Evolutionary conservation across 192 early-diverging fungal species (phyloP), one percentile per base, ranked within the genome.

Genomic region (Coemansia sp.): DNA sequence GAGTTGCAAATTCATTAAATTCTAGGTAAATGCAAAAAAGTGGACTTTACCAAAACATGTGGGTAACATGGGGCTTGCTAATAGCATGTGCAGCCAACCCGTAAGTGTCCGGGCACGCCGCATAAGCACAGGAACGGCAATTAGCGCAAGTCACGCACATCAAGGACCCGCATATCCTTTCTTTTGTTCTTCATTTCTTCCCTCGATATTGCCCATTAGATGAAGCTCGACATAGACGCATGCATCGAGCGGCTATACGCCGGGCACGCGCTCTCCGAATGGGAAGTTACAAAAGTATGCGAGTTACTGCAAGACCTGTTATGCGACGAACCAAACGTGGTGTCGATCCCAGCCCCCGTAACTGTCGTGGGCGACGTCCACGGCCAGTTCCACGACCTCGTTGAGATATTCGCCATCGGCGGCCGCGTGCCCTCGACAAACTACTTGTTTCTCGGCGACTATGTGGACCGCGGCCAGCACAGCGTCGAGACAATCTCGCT

Each of bases 401-500:
- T 98, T 38, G 97, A 98, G 70, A 85, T 99, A 28, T 99, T 99
- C 74, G 83, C 87, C 25, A 95, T 99, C 62, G 96, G 97, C 53
- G 97, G 97, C 68, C 89, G 95, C 62, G 91, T 91, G 44, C 96
- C 97, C 6, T 88, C 97, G 67, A 98, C 95, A 60, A 97, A 98
- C 78, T 99, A 98, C 67, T 85, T 99, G 28, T 99, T 99, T 73
- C 94, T 99, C 94, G 96, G 96, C 50, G 97, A 99, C 79, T 99
- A 98, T 78, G 97, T 99, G 37, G 97, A 99, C 72, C 90, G 97
- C 59, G 97, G 97, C 46, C 97, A 97, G 74, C 95, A 98, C 82
- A 93, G 90, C 25, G 97, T 99, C 54, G 97, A 99, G 85, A 98
- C 96, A 3, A 94, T 99, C 57, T 89, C 95, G 15, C 81, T 98